Base-by-base conservation (phyloP, 1,284 basidiomycete genomes). In the Cerioporus squamosus region DNA sequence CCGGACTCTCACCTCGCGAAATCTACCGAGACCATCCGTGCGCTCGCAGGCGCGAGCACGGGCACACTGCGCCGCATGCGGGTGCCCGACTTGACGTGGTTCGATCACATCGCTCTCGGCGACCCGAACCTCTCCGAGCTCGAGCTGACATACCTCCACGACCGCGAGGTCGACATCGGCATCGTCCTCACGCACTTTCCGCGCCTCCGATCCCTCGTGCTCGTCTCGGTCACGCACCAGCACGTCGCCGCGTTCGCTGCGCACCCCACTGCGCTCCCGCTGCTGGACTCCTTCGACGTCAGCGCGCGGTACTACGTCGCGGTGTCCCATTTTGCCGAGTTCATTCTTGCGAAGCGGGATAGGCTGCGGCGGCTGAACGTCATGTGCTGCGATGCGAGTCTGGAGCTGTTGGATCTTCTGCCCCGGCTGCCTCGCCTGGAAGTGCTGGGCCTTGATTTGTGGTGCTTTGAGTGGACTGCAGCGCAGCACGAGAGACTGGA, bases 331-430 rank as follows among this genome's bases (percentile, higher is more conserved):
- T 8, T 31, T 5, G 23, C 23, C 14, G 39, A 31, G 24, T 22
- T 64, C 14, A 43, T 61, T 45, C 7, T 60, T 2, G 29, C 36
- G 31, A 36, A 43, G 50, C 23, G 14, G n/a, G 17, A n/a, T 2
- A n/a, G n/a, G n/a, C 24, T 64, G 33, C 48, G 58, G 12, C 53
- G 60, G 9, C 39, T 61, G 26, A 55, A 59, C 51, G 42, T 64
- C 38, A 18, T 36, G 9, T 9, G 8, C 15, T 39, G 38, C 38
- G 38, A 39, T 12, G 47, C 14, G n/a, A 36, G 39, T 2, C 12
- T 23, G 23, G n/a, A 22, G 10, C 7, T 54, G 10, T 33, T 29
- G 23, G 43, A 38, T 10, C 10, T 44, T 15, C 22, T 49, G 24
- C 22, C 38, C n/a, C n/a, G 14, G 17, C 31, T 54, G 6, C 57